Base-by-base conservation (phyloP, 2,329 filamentous ascomycete genomes). In the Bipolaris oryzae region DNA sequence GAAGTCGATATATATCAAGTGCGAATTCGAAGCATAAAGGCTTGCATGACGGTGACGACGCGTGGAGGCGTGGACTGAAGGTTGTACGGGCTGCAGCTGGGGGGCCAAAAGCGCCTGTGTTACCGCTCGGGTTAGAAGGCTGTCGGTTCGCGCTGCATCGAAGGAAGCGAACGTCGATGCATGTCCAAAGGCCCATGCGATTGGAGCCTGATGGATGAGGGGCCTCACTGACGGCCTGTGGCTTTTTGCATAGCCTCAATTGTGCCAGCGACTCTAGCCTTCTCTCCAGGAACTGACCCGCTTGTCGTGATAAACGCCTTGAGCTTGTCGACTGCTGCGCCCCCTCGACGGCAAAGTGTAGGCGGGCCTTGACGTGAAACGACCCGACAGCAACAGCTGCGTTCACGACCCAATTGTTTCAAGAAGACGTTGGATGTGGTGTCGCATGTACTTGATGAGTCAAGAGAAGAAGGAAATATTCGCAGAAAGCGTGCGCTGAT, bases 221-320 rank as follows among this genome's bases (percentile, higher is more conserved):
- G 59, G 60, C 42, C 52, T 50, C 49, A 59, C 61, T 60, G 63
- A 62, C 62, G 50, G 41, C 57, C 31, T 57, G 65, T 66, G 50
- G 61, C 62, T 63, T 60, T 55, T 42, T 58, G 70, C 70, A 70
- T 63, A 71, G 69, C 69, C 69, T 70, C 64, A 61, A 50, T 54
- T 35, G 33, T 53, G 52, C 45, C 39, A 28, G 38, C 57, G 20
- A 63, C 53, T 61, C 61, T 51, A 49, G 60, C 57, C 64, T 21
- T 67, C 60, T 49, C 54, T 62, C 55, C 53, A 52, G 52, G 57
- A 50, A 62, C 63, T 50, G 57, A 62, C 57, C 46, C 61, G 60
- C 63, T 61, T 62, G 61, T 64, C 53, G 62, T 66, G 47, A 60
- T 57, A 55, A 55, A 61, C 57, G 57, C 46, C 53, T 53, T 56